Conservation (phyloP, 148 eudicot genomes). For the Pharnaceum exiguum region DNA sequence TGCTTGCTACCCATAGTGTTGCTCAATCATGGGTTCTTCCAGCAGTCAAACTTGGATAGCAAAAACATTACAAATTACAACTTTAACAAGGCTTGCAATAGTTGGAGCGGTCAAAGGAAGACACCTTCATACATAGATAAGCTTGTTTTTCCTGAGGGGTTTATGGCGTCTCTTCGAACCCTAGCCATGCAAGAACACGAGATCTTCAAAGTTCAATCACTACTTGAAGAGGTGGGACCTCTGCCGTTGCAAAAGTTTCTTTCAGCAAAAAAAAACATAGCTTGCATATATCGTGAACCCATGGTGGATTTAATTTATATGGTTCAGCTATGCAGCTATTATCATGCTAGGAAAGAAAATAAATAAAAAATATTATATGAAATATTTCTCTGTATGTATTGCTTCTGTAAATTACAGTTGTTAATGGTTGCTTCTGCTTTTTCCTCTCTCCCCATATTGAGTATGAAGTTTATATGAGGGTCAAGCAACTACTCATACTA, state of each 20-base stretch:
- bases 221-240: slow-evolving; percentile 73
- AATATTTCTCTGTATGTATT: no score
- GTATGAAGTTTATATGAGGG: background rate
- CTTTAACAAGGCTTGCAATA: slow-evolving; percentile 26
- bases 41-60: slow-evolving; percentile 24
- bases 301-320: no score
- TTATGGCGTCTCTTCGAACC: slow-evolving; percentile 76
- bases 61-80: slow-evolving; percentile 22
- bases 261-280: no score
- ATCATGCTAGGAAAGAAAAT: no score
- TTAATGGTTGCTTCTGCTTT: no score
- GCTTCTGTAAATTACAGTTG: no score
- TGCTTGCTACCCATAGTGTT: slow-evolving; percentile 73
- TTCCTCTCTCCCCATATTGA: background rate
- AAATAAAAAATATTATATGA: no score
- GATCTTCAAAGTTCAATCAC: slow-evolving; percentile 57
- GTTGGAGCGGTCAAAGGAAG: slow-evolving; percentile 90
- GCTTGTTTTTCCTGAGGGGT: slow-evolving; percentile 81
- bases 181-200: slow-evolving; percentile 79
- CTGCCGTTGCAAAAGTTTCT: slow-evolving; percentile 6
- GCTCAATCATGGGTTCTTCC: slow-evolving; percentile 64
- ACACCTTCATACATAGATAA: slow-evolving; percentile 65
- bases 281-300: no score
- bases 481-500: no score
- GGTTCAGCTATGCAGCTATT: no score